Conservation (phyloP, 140 eudicot species). For the Erigeron philadelphicus region DNA sequence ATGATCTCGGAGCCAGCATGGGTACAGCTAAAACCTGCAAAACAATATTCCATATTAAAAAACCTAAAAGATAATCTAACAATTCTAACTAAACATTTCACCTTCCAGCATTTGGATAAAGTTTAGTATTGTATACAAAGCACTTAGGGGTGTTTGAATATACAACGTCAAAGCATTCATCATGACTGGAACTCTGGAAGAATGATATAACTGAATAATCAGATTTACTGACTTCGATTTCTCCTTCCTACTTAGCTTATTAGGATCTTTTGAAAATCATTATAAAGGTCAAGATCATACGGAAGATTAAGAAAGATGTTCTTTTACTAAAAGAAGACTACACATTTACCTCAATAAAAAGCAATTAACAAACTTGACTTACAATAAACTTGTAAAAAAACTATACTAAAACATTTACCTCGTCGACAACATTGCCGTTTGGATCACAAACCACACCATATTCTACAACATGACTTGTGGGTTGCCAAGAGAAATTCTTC, state of each 20-base stretch:
- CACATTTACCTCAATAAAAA: too few relatives aligned
- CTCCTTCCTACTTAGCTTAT: too few relatives aligned
- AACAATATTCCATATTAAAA: background rate
- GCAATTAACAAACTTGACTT: background rate
- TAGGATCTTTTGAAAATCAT: too few relatives aligned
- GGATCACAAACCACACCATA: slow-evolving; percentile 72
- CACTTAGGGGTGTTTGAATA: background rate
- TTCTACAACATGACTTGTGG: slow-evolving; percentile 92
- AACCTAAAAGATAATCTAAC: background rate
- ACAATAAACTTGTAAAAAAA: background rate
- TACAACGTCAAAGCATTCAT: background rate
- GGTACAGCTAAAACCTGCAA: slow-evolving; percentile 76
- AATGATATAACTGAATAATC: too few relatives aligned
- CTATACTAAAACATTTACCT: slow-evolving; percentile 39
- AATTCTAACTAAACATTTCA: slow-evolving; percentile 1
- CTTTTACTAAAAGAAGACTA: too few relatives aligned
- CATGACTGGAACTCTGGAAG: background rate
- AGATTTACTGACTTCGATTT: too few relatives aligned
- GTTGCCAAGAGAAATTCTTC: slow-evolving; percentile 50
- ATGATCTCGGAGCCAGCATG: slow-evolving; percentile 96
- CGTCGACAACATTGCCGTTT: slow-evolving; percentile 71
- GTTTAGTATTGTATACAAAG: background rate
- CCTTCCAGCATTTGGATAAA: background rate
- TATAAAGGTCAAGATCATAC: too few relatives aligned
- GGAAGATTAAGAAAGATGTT: too few relatives aligned